A percentile compares a stretch with the other conserved stretches of the same genome.
These are phyloP conservation scores for Lepidium sativum DNA, from an alignment of 345 rosid species.

Conservation along the genomic window DNA sequence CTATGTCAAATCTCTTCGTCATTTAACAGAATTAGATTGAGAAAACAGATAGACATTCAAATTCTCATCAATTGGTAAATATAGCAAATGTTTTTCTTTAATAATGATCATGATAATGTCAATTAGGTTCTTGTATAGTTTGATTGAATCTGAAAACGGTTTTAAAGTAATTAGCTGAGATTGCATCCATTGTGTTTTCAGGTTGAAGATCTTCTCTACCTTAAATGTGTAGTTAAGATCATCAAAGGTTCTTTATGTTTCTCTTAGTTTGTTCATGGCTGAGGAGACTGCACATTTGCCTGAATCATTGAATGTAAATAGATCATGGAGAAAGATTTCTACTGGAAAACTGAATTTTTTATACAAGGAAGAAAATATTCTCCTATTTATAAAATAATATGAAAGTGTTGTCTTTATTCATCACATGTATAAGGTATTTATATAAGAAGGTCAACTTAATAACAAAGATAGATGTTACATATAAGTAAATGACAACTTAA, in stretches of 20 bases:
- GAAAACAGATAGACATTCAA: background rate
- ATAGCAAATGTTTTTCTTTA: background rate
- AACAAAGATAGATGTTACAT: too few species aligned
- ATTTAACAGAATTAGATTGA: background rate
- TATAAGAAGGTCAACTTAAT: too few species aligned
- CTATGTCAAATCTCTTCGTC: background rate
- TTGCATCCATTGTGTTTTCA: background rate
- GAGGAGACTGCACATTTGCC: constrained; percentile 28
- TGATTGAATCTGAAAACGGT: constrained; percentile 5
- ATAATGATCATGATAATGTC: background rate
- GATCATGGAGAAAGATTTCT: constrained; percentile 39
- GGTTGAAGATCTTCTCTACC: constrained; percentile 12
- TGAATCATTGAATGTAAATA: constrained; percentile 25
- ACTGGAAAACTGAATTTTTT: constrained; percentile 31
- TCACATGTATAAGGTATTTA: too few species aligned
- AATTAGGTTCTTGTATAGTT: background rate
- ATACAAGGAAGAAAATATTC: constrained; percentile 29
- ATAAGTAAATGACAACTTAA: too few species aligned
- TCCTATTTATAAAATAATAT: too few species aligned
- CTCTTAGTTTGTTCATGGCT: constrained; percentile 35
- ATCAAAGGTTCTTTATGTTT: background rate
- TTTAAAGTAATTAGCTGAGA: background rate
- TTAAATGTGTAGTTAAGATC: background rate
- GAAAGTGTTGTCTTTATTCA: too few species aligned
- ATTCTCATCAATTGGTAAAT: background rate